These are phyloP conservation scores for Uromyces viciae-fabae DNA, from an alignment of 1,284 basidiomycete genomes.

Conservation along the genomic window DNA sequence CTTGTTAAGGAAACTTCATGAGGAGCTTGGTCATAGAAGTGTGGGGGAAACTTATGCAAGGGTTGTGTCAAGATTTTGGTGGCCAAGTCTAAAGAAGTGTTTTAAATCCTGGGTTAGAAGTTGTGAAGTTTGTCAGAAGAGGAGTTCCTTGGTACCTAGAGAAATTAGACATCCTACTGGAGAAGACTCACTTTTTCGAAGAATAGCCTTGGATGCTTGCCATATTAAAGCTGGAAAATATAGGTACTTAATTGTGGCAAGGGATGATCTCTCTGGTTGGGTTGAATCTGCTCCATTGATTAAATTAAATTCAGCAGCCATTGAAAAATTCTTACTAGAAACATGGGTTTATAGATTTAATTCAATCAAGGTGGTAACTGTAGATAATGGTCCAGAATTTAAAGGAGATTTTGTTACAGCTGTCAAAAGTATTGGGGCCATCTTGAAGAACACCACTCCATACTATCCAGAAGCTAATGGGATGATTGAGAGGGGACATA, in stretches of 20 bases:
- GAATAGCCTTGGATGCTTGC: not conserved
- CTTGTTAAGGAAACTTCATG: not conserved
- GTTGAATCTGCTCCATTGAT: slow-evolving; percentile 11
- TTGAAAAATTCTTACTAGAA: not conserved
- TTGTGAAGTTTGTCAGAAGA: not conserved
- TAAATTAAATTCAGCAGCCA: not conserved
- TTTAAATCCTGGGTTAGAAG: not conserved
- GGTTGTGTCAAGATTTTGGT: not conserved
- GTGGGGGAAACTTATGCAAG: not conserved
- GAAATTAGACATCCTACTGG: not conserved
- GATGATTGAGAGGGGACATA: too few relatives aligned
- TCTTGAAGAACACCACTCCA: too few relatives aligned
- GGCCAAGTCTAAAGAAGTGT: not conserved
- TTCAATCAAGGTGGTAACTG: too few relatives aligned
- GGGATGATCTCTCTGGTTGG: slow-evolving; percentile 42
- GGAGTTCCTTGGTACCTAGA: too few relatives aligned
- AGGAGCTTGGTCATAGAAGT: not conserved
- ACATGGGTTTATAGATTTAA: too few relatives aligned
- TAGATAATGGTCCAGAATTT: too few relatives aligned
- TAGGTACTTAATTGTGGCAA: slow-evolving; percentile 29
- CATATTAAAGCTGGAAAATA: slow-evolving; percentile 28
- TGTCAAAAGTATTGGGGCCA: too few relatives aligned
- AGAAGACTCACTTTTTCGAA: not conserved
- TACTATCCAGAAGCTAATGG: too few relatives aligned
- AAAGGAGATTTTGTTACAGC: too few relatives aligned